Evolutionary conservation across 1,139 yeast species (phyloP).

Genomic region (Petasospora fabianii): DNA sequence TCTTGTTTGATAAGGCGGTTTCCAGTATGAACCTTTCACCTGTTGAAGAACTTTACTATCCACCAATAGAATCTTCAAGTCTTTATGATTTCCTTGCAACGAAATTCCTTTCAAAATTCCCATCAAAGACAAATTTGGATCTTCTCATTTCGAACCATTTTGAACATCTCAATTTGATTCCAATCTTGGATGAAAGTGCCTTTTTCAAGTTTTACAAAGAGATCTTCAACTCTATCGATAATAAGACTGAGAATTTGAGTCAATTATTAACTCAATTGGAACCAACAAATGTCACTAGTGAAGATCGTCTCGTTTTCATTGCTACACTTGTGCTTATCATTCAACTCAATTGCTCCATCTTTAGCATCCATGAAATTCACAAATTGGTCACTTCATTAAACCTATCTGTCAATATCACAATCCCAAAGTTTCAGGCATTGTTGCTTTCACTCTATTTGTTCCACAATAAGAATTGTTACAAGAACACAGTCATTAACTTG

Average conservation of each 20-base stretch:
- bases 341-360: constrained; percentile 31
- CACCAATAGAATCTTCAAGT: constrained; percentile 12
- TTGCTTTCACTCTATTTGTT: constrained; percentile 24
- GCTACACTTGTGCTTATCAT: constrained; percentile 36
- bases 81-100: constrained; percentile 7
- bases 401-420: constrained; percentile 14
- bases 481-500: constrained; percentile 27
- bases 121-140: constrained; percentile 47
- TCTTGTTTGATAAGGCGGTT: constrained; percentile 17
- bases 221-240: constrained; percentile 35
- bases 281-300: constrained; percentile 5
- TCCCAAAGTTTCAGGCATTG: constrained; percentile 23
- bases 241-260: constrained; percentile 47
- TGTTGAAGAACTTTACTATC: constrained; percentile 22
- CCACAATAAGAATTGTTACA: constrained; percentile 27
- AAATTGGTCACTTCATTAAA: constrained; percentile 22
- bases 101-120: constrained; percentile 39
- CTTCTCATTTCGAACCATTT: constrained; percentile 51
- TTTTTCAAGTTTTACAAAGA: constrained; percentile 58
- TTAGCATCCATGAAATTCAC: constrained; percentile 27
- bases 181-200: constrained; percentile 55
- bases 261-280: constrained; percentile 4
- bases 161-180: constrained; percentile 55
- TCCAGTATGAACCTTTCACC: constrained; percentile 5
- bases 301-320: constrained; percentile 32